Evolutionary conservation across 192 early-diverging fungal genomes (phyloP).

Genomic region (Rhizoclosmatium globosum): DNA sequence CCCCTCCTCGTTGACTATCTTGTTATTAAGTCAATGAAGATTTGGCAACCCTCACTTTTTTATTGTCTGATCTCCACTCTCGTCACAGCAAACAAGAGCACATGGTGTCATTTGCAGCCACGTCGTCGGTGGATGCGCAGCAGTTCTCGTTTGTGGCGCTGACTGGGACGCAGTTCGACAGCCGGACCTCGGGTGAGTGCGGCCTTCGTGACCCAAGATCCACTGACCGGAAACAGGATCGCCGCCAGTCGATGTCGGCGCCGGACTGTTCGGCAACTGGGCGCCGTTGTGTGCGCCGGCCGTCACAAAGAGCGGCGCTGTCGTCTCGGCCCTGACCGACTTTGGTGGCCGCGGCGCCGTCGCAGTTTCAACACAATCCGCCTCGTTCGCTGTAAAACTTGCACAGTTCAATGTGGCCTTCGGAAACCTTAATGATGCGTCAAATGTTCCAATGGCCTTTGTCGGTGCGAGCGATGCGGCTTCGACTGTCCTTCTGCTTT

Average conservation of each 20-base stretch:
- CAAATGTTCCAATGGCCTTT: background rate
- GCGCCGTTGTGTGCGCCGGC: slow-evolving; percentile 10
- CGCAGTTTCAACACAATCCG: background rate
- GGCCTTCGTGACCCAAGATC: background rate
- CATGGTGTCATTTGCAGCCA: background rate
- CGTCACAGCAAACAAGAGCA: too few species aligned
- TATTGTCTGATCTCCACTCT: too few species aligned
- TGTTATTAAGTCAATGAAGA: too few species aligned
- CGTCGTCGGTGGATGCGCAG: background rate
- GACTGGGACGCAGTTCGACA: background rate
- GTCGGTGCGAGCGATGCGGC: background rate
- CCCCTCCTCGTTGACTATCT: too few species aligned
- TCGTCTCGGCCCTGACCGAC: slow-evolving; percentile 24
- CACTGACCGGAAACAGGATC: background rate
- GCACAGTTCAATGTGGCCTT: background rate
- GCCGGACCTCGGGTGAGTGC: background rate
- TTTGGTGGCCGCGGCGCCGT: background rate
- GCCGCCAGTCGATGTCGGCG: background rate
- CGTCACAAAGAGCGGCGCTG: background rate
- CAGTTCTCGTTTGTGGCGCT: background rate
- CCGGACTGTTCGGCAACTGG: slow-evolving; percentile 16
- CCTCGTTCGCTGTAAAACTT: too few species aligned
- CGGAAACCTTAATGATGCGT: background rate
- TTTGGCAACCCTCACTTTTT: too few species aligned
- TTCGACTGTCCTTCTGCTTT: background rate